These are phyloP conservation scores for Corinectria fuckeliana DNA, from an alignment of 2,329 filamentous ascomycete genomes.

Conservation along the genomic window DNA sequence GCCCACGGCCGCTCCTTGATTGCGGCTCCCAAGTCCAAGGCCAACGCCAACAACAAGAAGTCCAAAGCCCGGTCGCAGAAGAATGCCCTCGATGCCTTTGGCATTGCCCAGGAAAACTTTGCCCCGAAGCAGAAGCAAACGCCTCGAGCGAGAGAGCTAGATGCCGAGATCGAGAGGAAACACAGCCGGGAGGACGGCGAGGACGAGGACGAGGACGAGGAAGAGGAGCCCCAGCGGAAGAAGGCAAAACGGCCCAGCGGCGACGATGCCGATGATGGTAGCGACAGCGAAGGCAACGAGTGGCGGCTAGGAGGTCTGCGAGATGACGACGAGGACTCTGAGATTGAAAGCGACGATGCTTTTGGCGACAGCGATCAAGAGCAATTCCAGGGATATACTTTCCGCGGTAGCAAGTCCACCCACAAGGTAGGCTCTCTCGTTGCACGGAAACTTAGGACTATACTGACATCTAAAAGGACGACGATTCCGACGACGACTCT, in stretches of 20 bases:
- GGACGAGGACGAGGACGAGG: conserved; percentile 58
- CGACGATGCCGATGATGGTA: conserved; percentile 73
- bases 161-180: conserved; percentile 54
- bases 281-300: conserved; percentile 84
- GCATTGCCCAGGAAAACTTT: conserved; percentile 61
- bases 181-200: conserved; percentile 53
- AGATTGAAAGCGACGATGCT: conserved; percentile 76
- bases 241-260: conserved; percentile 49
- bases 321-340: conserved; percentile 66
- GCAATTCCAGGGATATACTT: conserved; percentile 75
- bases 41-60: conserved; percentile 44
- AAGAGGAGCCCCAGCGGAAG: conserved; percentile 52
- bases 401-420: conserved; percentile 54
- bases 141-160: conserved; percentile 58
- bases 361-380: conserved; percentile 91
- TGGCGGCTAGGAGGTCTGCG: conserved; percentile 75
- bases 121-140: conserved; percentile 55
- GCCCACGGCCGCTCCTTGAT: conserved; percentile 62
- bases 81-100: conserved; percentile 63
- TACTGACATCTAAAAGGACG: conserved; percentile 46
- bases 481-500: conserved; percentile 64
- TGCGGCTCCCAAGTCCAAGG: conserved; percentile 45
- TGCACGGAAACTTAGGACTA: background rate
- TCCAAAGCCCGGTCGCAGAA: conserved; percentile 57
- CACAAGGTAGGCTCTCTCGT: conserved; percentile 37